Base-by-base conservation (phyloP, 495 filamentous ascomycete species). In the Talaromyces thailandensis region DNA sequence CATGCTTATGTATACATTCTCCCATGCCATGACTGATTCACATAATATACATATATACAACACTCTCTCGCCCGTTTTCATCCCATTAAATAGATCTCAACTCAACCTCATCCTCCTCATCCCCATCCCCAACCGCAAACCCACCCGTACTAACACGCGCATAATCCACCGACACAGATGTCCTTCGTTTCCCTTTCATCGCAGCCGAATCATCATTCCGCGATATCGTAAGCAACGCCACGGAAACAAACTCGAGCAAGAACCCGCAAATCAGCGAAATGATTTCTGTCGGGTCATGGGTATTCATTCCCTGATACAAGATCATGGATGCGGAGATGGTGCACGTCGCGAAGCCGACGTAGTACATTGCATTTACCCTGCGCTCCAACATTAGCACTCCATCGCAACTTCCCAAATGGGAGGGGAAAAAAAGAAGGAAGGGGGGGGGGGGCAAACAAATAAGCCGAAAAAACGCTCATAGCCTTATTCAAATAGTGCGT, bases 401-500 rank as follows among this genome's bases (percentile, higher is more conserved):
- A 40, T 56, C 43, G 16, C 5, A 50, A 37, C 23, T 50, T 3
- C 51, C 60, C 21, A 3, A 45, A 24, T 32, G 2, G 14, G 14
- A 4, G 4, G 16, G 23, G 8, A 2, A 11, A 50, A 14, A 28
- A 14, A 6, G 8, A 16, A n/a, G 23, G 24, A 18, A 5, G 12
- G 24, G 26, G 3, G 25, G 31, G 43, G 18, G 37, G 55, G 16
- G 77, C 88, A 73, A 83, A 97, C 93, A 98, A 91, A 62, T 92
- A 93, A 25, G 95, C 97, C 16, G 91, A 91, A 76, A 96, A 98
- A 69, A 95, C 90, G 74, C 91, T 96, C 65, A 98, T 80, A 32
- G 94, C 94, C 75, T 98, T 98, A 80, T 98, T 98, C 74, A 98
- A 95, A 75, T 98, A 98, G 75, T 98, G 97, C 93, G 98, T 96